Percentiles rank a stretch among this genome's conserved stretches.
These are phyloP conservation scores for Hymenoscyphus occultus DNA, from an alignment of 2,329 filamentous ascomycete genomes.

Conservation along the genomic window DNA sequence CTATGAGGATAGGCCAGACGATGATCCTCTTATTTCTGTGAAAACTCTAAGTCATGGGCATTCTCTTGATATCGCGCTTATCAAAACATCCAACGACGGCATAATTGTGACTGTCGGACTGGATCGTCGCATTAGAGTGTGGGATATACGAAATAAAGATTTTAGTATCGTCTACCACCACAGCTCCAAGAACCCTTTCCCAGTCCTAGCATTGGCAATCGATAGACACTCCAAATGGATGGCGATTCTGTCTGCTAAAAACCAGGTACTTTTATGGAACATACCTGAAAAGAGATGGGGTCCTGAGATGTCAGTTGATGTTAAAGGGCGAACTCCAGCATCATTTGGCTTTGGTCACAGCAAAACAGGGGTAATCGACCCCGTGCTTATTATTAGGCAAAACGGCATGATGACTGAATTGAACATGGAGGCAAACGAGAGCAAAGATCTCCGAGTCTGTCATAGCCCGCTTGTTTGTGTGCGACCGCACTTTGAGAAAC, in stretches of 20 bases:
- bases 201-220: slow-evolving; percentile 61
- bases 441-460: slow-evolving; percentile 48
- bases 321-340: slow-evolving; percentile 56
- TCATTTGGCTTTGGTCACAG: slow-evolving; percentile 61
- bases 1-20: slow-evolving; percentile 43
- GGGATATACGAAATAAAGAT: slow-evolving; percentile 49
- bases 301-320: slow-evolving; percentile 51
- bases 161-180: slow-evolving; percentile 40
- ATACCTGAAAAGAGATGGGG: slow-evolving; percentile 56
- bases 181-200: slow-evolving; percentile 47
- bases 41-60: slow-evolving; percentile 62
- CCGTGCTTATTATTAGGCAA: slow-evolving; percentile 59
- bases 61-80: slow-evolving; percentile 63
- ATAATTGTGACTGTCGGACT: slow-evolving; percentile 67
- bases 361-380: slow-evolving; percentile 39
- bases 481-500: slow-evolving; percentile 40
- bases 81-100: slow-evolving; percentile 61
- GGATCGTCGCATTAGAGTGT: slow-evolving; percentile 65
- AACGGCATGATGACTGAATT: slow-evolving; percentile 63
- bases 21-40: slow-evolving; percentile 54
- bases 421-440: slow-evolving; percentile 43
- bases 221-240: slow-evolving; percentile 64
- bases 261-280: slow-evolving; percentile 62
- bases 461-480: slow-evolving; percentile 47
- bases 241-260: slow-evolving; percentile 59